Base-by-base conservation (phyloP, 78 protist genomes). In the Diacronema lutheri region DNA sequence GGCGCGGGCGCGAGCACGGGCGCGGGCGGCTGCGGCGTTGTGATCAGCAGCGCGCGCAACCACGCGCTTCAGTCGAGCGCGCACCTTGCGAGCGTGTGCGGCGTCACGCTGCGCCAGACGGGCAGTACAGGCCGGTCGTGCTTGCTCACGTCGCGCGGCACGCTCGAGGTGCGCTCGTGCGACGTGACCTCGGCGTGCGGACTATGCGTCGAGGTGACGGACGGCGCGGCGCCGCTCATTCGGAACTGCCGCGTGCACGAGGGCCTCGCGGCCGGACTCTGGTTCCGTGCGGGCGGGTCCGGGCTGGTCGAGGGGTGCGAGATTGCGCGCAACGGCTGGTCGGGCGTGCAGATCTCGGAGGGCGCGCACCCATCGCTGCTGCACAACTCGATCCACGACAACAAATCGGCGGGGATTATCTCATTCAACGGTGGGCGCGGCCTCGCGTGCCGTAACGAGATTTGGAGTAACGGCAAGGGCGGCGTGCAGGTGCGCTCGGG, bases 331-430 rank as follows among this genome's bases (percentile, higher is more conserved):
- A 73, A 65, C 83, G 64, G 83, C 44, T 35, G 83, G 60, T 40
- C 62, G 20, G 50, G 78, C n/a, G 88, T 85, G 21, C 83, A 73
- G 35, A 37, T 74, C 73, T 73, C 78, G 37, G 88, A 62, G 50
- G 76, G 77, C 14, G 61, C 79, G 50, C 21, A 35, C 38, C 88
- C 83, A n/a, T 33, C 61, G n/a, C 60, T 85, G 26, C n/a, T 85
- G 65, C 78, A 50, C 21, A 44, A 73, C 33, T 50, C 38, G 64
- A 74, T 85, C 46, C 72, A 55, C 81, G 61, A 79, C 64, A 85
- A 72, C 83, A 41, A 31, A 58, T 44, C 38, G 33, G 88, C 82
- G 21, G 88, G 88, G 10, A 10, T 85, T 33, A 73, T 85, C 88
- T 60, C 57, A 31, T 85, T 62, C 83, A 80, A 85, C 83, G 9